Evolutionary conservation across 768 basidiomycete genomes (phyloP).

Genomic region (Suillus americanus): DNA sequence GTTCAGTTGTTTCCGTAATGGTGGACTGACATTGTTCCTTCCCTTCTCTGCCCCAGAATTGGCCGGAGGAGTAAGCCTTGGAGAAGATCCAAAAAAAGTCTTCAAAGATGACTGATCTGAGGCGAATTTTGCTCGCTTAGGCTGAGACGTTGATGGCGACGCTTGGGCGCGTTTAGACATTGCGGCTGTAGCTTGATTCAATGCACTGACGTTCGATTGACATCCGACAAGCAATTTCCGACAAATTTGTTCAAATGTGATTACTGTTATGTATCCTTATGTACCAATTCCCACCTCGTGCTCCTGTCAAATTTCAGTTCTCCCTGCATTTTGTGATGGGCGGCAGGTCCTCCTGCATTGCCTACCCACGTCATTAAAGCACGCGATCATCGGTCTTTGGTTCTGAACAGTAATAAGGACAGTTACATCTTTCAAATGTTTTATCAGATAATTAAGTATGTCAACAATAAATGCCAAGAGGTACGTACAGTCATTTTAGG

Average conservation of each 20-base stretch:
- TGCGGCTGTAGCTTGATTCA: not conserved
- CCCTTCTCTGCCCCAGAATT: conserved; percentile 6
- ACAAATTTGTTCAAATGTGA: not conserved
- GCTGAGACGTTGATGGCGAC: conserved; percentile 8
- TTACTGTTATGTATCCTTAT: not conserved
- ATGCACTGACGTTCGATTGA: not conserved
- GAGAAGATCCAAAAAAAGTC: conserved; percentile 24
- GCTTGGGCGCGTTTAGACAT: conserved; percentile 15
- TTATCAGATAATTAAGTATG: not conserved
- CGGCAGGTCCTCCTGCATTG: not conserved
- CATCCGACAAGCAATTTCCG: not conserved
- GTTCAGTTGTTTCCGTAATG: not conserved
- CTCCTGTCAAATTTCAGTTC: not conserved
- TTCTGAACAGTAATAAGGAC: not conserved
- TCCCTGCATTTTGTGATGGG: conserved; percentile 2
- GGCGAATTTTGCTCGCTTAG: conserved; percentile 23
- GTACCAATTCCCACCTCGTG: not conserved
- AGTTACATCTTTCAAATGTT: not conserved
- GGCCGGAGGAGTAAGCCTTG: not conserved
- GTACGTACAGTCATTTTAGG: not conserved
- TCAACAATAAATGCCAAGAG: not conserved
- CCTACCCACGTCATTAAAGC: not conserved
- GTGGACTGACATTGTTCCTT: not conserved
- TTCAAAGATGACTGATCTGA: conserved; percentile 22
- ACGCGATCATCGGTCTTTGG: not conserved